phyloP scores from a whole-genome alignment of 345 rosid genomes.

The Raphanus raphanistrum region DNA sequence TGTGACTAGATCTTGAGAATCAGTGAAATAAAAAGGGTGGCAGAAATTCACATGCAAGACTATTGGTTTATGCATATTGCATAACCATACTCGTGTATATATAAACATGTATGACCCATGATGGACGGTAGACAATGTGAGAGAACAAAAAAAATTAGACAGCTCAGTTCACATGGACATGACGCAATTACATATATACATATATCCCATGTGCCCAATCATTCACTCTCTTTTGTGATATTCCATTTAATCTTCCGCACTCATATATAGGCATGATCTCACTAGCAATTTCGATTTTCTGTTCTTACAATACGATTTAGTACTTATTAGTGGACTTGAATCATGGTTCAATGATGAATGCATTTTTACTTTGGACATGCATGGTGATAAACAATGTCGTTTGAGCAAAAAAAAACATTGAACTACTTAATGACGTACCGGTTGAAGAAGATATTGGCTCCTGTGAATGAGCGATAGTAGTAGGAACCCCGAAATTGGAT shows the following conservation, averaged over 20 bases:
- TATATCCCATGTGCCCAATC: constrained; percentile 29
- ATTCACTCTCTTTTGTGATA: constrained; percentile 22
- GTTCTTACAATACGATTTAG: not conserved
- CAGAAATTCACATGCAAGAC: constrained; percentile 40
- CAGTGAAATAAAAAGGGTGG: constrained; percentile 31
- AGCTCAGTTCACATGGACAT: constrained; percentile 40
- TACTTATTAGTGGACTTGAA: constrained; percentile 3
- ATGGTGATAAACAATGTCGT: constrained; percentile 6
- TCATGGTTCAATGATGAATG: constrained; percentile 7
- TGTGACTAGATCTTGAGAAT: constrained; percentile 32
- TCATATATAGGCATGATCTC: not conserved
- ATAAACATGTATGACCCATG: constrained; percentile 34
- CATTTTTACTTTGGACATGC: constrained; percentile 13
- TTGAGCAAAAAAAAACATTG: not conserved
- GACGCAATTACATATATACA: constrained; percentile 16
- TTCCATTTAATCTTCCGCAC: constrained; percentile 25
- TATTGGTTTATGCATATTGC: constrained; percentile 22
- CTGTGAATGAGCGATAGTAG: constrained; percentile 19
- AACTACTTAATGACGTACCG: constrained; percentile 13
- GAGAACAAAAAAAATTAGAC: constrained; percentile 11
- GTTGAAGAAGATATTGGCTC: constrained; percentile 28
- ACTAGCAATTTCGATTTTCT: not conserved
- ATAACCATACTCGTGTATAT: not conserved
- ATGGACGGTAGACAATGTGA: constrained; percentile 31
- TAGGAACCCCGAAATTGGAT: constrained; percentile 24